Evolutionary conservation across 1,284 basidiomycete species (phyloP), one percentile per base, ranked within the genome.

Genomic region (Ustilago trichophora): DNA sequence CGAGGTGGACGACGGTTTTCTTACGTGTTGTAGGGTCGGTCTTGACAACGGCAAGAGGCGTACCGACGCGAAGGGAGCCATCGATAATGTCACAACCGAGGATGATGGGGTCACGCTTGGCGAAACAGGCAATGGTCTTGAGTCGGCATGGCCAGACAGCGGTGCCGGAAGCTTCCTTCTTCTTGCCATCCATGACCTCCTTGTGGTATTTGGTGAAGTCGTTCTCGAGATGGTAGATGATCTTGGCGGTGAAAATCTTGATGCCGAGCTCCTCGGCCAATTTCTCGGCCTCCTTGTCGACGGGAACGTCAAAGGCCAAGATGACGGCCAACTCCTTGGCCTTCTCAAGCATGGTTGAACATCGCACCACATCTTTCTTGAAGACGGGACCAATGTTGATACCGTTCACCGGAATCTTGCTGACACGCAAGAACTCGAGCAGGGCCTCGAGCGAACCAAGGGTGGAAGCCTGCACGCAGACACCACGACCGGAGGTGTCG

Each of bases 141-240:
- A 99, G 87, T 58, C 92, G 87, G 82, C 93, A 95, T 0, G 96
- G 96, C 94, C 95, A 99, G 21, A 98, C 91, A 29, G 96, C 96
- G 73, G 91, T 91, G 13, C 92, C 92, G 1, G 94, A 92, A 1
- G 94, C 93, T 81, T 95, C 95, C 76, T 85, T 88, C 57, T 91
- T 87, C 83, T 93, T 94, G n/a, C 91, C 91, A 82, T 97, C 96
- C 67, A 86, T 86, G 52, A 98, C 93, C 83, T 94, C 91, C 59
- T 87, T 86, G 82, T 96, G 95, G 84, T 98, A 98, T n/a, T 89
- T 91, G 42, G 89, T 97, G 85, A 98, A 98, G 22, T 92, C 89
- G 81, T 98, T 96, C 82, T 98, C 98, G 54, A 99, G 84, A 82
- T 98, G 96, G 83, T 99, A 99, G 77, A 99, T 98, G 82, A 98